phyloP scores from a whole-genome alignment of 345 rosid genomes.

The Rhizophora apiculata region DNA sequence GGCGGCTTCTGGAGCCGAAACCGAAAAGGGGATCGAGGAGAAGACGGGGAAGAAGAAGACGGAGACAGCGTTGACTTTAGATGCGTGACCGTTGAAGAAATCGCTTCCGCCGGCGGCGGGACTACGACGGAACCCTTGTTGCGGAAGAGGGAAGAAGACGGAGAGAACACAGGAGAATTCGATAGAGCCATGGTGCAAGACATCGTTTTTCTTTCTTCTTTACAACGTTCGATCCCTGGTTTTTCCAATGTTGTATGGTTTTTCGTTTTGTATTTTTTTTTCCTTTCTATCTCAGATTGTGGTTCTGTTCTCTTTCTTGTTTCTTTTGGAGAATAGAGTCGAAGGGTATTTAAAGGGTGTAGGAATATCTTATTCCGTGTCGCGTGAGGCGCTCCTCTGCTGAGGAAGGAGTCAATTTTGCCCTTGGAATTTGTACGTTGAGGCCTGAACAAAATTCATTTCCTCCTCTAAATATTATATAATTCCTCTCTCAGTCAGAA shows the following conservation, averaged over 20 bases:
- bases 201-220: conserved; percentile 31
- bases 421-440: background rate
- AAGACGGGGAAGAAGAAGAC: conserved; percentile 42
- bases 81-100: conserved; percentile 42
- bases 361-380: background rate
- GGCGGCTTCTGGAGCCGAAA: conserved; percentile 60
- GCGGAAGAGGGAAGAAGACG: conserved; percentile 64
- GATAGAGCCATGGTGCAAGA: conserved; percentile 69
- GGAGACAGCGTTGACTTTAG: conserved; percentile 35
- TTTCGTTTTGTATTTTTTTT: background rate
- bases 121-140: conserved; percentile 36
- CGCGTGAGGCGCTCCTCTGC: background rate
- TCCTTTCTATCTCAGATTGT: background rate
- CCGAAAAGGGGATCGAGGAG: conserved; percentile 70
- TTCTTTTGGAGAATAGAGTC: no score
- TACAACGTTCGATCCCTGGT: background rate
- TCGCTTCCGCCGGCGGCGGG: conserved; percentile 36
- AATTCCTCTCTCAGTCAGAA: no score
- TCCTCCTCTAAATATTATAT: background rate
- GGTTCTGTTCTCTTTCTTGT: background rate
- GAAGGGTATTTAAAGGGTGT: background rate
- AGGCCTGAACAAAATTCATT: background rate
- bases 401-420: background rate
- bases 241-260: background rate
- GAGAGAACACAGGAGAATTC: conserved; percentile 80